Evolutionary conservation across 148 eudicot genomes (phyloP), one percentile per base, ranked within the genome.

Genomic region (Arbutus unedo): DNA sequence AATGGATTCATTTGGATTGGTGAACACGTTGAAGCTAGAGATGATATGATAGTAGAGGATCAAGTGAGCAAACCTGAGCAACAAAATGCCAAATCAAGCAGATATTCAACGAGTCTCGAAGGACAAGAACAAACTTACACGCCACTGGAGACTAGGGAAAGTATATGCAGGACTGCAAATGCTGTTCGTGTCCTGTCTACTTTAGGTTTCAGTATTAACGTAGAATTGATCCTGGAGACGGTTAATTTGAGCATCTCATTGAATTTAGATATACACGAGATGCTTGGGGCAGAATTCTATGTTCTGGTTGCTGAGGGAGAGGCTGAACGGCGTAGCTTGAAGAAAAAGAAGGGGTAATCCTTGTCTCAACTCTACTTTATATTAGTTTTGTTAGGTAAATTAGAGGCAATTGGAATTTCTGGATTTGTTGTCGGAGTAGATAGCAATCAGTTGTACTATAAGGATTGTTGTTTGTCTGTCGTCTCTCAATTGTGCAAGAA

Each of bases 1-100:
- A 96, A 96, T 78, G 99, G 99, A 16, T 94, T 89, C 85, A 84
- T 96, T 70, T 96, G 99, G 99, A 92, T 96, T 71, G 99, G 98
- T 59, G 97, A 94, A 85, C 94, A 90, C 68, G 79, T 87, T 81
- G 90, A 87, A 81, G 74, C 86, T 67, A 88, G 85, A 85, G 98
- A 94, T 82, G 71, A 72, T 66, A 90, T 92, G 92, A 87, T 87
- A 74, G 94, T 87, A 74, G 94, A 85, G 64, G 98, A 93, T 81
- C 86, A 76, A 73, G 73, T 66, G 31, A 78, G 79, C 68, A 86
- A 86, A 74, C 82, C 92, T 54, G 92, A 89, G 74, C 87, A 82
- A 74, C 85, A 85, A 19, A 72, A 84, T 60, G 66, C 75, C 57
- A 79, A 84, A 41, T n/a, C 90, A 47, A 18, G 2, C 25, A 25